phyloP scores from a whole-genome alignment of 352 stramenopile species.

The Phytophthora pisi region DNA sequence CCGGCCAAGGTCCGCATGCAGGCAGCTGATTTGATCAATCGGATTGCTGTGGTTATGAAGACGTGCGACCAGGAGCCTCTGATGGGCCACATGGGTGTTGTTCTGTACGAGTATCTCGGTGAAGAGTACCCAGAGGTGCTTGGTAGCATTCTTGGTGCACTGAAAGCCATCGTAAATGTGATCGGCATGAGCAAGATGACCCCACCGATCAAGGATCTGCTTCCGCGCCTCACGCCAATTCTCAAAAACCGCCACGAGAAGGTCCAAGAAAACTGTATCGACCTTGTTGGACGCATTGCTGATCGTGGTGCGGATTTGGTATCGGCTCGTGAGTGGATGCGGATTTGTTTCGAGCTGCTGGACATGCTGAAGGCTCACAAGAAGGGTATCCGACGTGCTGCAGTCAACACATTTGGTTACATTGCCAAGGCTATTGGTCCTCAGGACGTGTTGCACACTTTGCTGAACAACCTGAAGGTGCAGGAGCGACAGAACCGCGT shows the following conservation, averaged over 20 bases:
- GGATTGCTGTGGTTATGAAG: constrained; percentile 99
- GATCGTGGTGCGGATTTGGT: constrained; percentile 98
- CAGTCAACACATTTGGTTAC: constrained; percentile 99
- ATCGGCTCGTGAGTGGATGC: constrained; percentile 99
- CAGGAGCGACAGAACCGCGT: constrained; percentile 99
- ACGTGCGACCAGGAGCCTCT: constrained; percentile 98
- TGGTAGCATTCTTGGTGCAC: constrained; percentile 97
- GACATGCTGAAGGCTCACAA: constrained; percentile 99
- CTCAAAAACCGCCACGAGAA: constrained; percentile 99
- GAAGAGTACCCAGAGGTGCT: constrained; percentile 99
- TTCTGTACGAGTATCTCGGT: constrained; percentile 99
- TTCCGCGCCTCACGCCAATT: constrained; percentile 99
- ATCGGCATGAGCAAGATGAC: constrained; percentile 99
- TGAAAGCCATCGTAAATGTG: constrained; percentile 99
- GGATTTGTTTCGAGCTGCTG: constrained; percentile 99
- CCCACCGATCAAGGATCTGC: constrained; percentile 97
- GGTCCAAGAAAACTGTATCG: constrained; percentile 96
- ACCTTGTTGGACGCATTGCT: constrained; percentile 98
- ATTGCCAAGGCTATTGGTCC: constrained; percentile 99
- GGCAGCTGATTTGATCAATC: constrained; percentile 97
- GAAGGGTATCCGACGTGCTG: constrained; percentile 97
- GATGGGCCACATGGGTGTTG: constrained; percentile 98
- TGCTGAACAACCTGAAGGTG: constrained; percentile 99
- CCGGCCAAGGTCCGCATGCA: constrained; percentile 99
- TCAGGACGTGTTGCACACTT: constrained; percentile 98